Conservation (phyloP, 23 red algal species). For the Gracilariopsis chorda region DNA sequence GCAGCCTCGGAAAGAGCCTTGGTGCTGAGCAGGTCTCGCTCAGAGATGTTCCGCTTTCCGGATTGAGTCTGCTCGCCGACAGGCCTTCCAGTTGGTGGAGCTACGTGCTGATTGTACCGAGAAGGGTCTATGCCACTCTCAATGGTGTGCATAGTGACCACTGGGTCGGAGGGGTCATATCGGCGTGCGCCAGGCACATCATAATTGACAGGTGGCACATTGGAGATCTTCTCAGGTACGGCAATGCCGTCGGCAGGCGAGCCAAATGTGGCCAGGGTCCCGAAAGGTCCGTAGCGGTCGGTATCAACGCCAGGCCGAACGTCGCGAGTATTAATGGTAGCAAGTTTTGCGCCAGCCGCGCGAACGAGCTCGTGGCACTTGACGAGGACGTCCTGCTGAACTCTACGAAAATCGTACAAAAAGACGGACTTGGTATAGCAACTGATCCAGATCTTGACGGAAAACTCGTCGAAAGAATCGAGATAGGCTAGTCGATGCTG, state of each 20-base stretch:
- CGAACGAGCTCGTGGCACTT: constrained; percentile 86
- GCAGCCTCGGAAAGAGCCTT: not conserved
- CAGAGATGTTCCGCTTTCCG: not conserved
- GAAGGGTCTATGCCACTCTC: constrained; percentile 31
- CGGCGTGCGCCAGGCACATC: not conserved
- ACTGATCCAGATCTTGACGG: constrained; percentile 88
- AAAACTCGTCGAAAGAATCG: constrained; percentile 86
- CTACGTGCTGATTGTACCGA: not conserved
- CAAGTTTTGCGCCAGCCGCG: constrained; percentile 75
- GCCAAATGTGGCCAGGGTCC: constrained; percentile 5
- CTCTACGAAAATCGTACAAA: constrained; percentile 80
- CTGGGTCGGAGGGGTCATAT: not conserved
- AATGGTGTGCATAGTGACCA: constrained; percentile 10
- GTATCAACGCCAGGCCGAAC: constrained; percentile 87
- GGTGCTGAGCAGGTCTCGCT: not conserved
- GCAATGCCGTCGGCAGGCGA: not conserved
- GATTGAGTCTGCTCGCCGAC: not conserved
- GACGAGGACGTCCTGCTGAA: constrained; percentile 94
- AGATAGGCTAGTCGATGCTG: constrained; percentile 92
- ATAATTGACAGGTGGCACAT: not conserved
- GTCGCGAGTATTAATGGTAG: constrained; percentile 72
- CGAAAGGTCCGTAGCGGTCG: constrained; percentile 78
- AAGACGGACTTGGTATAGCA: constrained; percentile 99
- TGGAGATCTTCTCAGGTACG: not conserved
- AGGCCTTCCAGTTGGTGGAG: not conserved